Conservation (phyloP, 768 basidiomycete species). For the Coprinopsis marcescibilis region DNA sequence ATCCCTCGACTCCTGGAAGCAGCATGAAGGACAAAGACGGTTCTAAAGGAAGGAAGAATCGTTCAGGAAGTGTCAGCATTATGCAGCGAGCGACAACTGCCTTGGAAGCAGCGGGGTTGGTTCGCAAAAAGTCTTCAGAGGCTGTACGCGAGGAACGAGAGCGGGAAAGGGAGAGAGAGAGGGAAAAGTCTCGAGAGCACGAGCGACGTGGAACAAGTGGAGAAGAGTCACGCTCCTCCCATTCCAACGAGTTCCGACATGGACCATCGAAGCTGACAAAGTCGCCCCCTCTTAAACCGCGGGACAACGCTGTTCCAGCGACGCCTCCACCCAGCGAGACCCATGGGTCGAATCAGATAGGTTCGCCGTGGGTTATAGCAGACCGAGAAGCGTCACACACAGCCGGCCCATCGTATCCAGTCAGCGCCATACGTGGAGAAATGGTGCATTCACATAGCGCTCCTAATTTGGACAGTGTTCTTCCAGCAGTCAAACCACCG, state of each 20-base stretch:
- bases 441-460: slow-evolving; percentile 41
- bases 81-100: slow-evolving; percentile 94
- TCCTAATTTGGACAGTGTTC: slow-evolving; percentile 31
- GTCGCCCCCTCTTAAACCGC: slow-evolving; percentile 56
- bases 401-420: slow-evolving; percentile 19
- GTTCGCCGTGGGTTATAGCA: slow-evolving; percentile 74
- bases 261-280: slow-evolving; percentile 61
- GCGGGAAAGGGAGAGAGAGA: slow-evolving; percentile 41
- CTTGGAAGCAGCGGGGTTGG: slow-evolving; percentile 77
- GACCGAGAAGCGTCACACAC: slow-evolving; percentile 32
- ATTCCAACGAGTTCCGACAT: slow-evolving; percentile 37
- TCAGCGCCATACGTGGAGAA: slow-evolving; percentile 46
- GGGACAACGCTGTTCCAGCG: slow-evolving; percentile 35
- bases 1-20: slow-evolving; percentile 65
- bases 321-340: slow-evolving; percentile 47
- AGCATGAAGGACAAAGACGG: slow-evolving; percentile 45
- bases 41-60: slow-evolving; percentile 55
- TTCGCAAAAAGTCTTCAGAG: slow-evolving; percentile 78
- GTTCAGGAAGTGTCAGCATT: slow-evolving; percentile 90
- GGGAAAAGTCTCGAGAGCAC: slow-evolving; percentile 32
- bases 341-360: slow-evolving; percentile 36
- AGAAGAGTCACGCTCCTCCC: slow-evolving; percentile 59
- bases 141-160: slow-evolving; percentile 51
- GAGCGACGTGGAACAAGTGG: slow-evolving; percentile 37
- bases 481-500: slow-evolving; percentile 14